Base-by-base conservation (phyloP, 2,329 filamentous ascomycete species). In the Mycogone perniciosa region DNA sequence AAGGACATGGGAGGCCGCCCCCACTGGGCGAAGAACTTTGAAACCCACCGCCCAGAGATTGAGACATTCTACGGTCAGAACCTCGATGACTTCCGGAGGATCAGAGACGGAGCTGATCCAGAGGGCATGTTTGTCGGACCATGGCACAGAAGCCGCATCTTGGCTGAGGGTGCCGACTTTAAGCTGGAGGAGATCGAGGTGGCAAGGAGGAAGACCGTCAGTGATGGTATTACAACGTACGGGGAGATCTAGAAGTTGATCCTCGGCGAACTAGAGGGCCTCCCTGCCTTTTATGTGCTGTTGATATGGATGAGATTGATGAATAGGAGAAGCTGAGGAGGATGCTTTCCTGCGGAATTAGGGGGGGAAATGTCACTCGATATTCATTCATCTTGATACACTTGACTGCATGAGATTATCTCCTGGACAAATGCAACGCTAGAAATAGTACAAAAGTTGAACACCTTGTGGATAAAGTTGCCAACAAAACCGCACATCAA, bases 11-110 rank as follows among this genome's bases (percentile, higher is more conserved):
- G 86, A 47, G 90, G 86, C 7, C 80, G 80, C 42, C 90, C 90
- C 13, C 90, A 96, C 69, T 96, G 90, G 88, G 90, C 90, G 6
- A 96, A 96, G 77, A 95, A 96, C 66, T 96, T 95, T 67, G 73
- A 76, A 43, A 76, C 77, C 7, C 75, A 79, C 4, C 76, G 79
- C 8, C 61, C 72, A 0, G 81, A 88, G 31, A 76, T 95, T 40
- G 76, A 80, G 52, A 65, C 67, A 1, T 81, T 88, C 66, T 95
- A 93, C 64, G 85, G 85, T 38, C 67, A 75, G n/a, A 72, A 84
- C 44, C 73, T 95, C 52, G 69, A 75, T 13, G 70, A 79, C 43
- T 96, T 86, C 79, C 74, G 86, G 38, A 71, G 75, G 30, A 76
- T 95, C 6, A 77, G 90, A 48, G 76, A 85, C 53, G 75, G 82